Evolutionary conservation across 2,329 filamentous ascomycete genomes (phyloP).

Genomic region (Pseudopithomyces maydicus): DNA sequence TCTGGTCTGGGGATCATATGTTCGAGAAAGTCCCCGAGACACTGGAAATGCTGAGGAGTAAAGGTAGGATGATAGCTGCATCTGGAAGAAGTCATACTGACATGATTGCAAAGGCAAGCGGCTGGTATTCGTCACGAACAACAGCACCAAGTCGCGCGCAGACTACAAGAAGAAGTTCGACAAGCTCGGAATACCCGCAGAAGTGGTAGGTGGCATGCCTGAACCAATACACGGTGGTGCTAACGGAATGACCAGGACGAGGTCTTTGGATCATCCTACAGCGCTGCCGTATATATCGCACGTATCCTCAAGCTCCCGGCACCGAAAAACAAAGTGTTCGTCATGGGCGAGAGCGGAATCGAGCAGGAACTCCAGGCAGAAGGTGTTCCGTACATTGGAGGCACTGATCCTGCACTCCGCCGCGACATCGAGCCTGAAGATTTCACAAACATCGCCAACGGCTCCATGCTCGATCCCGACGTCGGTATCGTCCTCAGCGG

Average conservation of each 20-base stretch:
- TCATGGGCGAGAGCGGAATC: constrained; percentile 88
- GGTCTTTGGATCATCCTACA: constrained; percentile 95
- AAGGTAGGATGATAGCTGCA: constrained; percentile 59
- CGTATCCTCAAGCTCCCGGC: constrained; percentile 81
- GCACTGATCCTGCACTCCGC: constrained; percentile 78
- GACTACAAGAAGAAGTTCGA: constrained; percentile 95
- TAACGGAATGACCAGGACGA: constrained; percentile 66
- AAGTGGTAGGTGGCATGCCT: constrained; percentile 55
- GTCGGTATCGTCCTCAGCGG: constrained; percentile 90
- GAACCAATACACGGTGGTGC: background rate
- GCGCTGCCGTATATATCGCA: constrained; percentile 91
- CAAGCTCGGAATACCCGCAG: constrained; percentile 76
- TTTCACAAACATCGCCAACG: constrained; percentile 74
- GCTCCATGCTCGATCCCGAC: constrained; percentile 80
- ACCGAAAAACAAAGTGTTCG: constrained; percentile 90
- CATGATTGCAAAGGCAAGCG: constrained; percentile 70
- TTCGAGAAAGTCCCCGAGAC: constrained; percentile 87
- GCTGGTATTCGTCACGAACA: constrained; percentile 96
- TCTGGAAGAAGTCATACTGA: background rate
- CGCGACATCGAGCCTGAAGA: constrained; percentile 81
- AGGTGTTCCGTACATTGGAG: constrained; percentile 79
- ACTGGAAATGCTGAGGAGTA: constrained; percentile 77
- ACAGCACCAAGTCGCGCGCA: constrained; percentile 92
- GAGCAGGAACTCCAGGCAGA: constrained; percentile 86
- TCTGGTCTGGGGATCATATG: constrained; percentile 94